A percentile compares a stretch with the other conserved stretches of the same genome.
Evolutionary conservation across 2,329 filamentous ascomycete genomes (phyloP).

Genomic region (Beauveria rudraprayagi): DNA sequence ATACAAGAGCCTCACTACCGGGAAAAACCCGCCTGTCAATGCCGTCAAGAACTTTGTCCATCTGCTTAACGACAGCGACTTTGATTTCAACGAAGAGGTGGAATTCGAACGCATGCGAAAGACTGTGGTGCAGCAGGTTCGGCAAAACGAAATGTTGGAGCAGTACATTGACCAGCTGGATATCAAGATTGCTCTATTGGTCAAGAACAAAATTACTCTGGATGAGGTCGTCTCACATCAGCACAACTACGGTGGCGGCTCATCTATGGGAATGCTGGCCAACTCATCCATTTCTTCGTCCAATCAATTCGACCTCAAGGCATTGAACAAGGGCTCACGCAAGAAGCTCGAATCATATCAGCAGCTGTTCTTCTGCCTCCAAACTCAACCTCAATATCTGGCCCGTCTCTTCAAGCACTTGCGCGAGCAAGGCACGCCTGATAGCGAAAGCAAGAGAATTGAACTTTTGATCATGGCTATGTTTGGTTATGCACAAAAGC

Average conservation of each 20-base stretch:
- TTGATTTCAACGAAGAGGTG: constrained; percentile 97
- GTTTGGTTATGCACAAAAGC: constrained; percentile 95
- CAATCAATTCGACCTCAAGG: constrained; percentile 93
- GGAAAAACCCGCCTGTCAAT: constrained; percentile 92
- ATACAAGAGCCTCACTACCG: constrained; percentile 92
- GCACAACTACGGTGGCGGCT: constrained; percentile 78
- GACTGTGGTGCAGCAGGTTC: constrained; percentile 92
- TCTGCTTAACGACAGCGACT: constrained; percentile 93
- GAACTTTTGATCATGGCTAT: constrained; percentile 93
- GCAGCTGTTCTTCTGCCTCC: constrained; percentile 92
- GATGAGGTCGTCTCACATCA: constrained; percentile 97
- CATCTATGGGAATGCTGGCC: constrained; percentile 74
- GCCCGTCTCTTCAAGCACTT: constrained; percentile 79
- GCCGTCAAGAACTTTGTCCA: constrained; percentile 98
- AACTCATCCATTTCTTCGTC: constrained; percentile 83
- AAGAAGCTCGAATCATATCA: constrained; percentile 96
- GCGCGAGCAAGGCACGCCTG: constrained; percentile 73
- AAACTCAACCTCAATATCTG: constrained; percentile 93
- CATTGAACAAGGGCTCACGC: constrained; percentile 91
- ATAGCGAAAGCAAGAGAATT: constrained; percentile 87
- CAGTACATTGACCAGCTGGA: constrained; percentile 98
- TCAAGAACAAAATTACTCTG: constrained; percentile 99
- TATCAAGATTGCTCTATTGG: constrained; percentile 95
- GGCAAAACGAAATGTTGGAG: constrained; percentile 93
- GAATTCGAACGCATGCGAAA: constrained; percentile 94